Evolutionary conservation across 2,329 filamentous ascomycete species (phyloP).

Genomic region (Aspergillus aculeatinus): DNA sequence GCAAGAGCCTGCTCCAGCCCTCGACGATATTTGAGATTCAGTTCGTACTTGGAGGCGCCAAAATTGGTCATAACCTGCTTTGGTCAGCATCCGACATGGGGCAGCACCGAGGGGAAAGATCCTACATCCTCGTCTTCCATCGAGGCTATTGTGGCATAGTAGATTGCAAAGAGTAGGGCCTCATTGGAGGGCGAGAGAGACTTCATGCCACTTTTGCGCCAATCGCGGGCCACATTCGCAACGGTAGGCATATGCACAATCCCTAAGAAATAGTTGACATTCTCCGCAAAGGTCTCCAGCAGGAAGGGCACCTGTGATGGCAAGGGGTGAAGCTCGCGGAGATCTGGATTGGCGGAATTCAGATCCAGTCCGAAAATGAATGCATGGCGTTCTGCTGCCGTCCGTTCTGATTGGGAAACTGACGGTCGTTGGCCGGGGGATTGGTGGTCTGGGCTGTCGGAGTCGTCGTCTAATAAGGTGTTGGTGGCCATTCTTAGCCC

Average conservation of each 20-base stretch:
- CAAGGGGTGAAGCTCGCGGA: background rate
- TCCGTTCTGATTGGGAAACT: background rate
- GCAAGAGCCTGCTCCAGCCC: background rate
- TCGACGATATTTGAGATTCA: background rate
- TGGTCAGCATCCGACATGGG: background rate
- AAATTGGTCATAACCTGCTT: background rate
- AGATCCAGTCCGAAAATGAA: background rate
- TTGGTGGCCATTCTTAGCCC: background rate
- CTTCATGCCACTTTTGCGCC: slow-evolving; percentile 34
- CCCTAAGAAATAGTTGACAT: slow-evolving; percentile 43
- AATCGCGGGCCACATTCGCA: slow-evolving; percentile 30
- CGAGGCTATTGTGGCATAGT: slow-evolving; percentile 56
- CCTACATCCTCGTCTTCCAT: slow-evolving; percentile 59
- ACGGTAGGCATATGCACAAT: slow-evolving; percentile 34
- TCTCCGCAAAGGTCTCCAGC: background rate
- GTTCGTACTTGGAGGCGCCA: background rate
- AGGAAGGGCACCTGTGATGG: background rate
- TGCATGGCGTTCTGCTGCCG: background rate
- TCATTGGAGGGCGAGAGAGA: slow-evolving; percentile 47
- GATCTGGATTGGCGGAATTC: background rate
- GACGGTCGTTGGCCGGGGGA: background rate
- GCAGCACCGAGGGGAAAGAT: background rate
- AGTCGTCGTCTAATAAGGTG: background rate
- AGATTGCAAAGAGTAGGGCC: slow-evolving; percentile 58
- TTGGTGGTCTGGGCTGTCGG: background rate